phyloP scores from a whole-genome alignment of 805 yeast species.

The Candida insectorum region DNA sequence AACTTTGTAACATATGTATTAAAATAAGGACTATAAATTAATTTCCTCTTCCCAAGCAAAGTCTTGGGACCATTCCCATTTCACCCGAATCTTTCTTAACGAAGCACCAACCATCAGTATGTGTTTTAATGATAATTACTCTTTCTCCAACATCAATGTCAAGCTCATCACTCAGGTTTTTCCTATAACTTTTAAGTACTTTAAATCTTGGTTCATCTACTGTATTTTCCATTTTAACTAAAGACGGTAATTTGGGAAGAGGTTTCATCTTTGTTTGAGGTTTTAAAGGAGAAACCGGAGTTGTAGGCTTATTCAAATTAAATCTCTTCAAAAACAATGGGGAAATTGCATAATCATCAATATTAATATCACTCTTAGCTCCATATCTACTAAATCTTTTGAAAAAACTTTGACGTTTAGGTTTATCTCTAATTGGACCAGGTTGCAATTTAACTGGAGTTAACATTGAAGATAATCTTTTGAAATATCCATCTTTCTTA shows the following conservation, averaged over 20 bases:
- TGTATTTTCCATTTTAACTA: constrained; percentile 12
- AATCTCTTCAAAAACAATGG: constrained; percentile 33
- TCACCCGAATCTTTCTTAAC: constrained; percentile 14
- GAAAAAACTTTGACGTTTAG: constrained; percentile 15
- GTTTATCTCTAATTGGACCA: constrained; percentile 1
- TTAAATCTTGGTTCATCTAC: constrained; percentile 13
- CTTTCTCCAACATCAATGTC: constrained; percentile 27
- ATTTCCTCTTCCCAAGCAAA: constrained; percentile 17
- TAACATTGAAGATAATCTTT: constrained; percentile 5
- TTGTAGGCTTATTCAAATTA: constrained; percentile 20
- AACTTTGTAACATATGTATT: constrained; percentile 9
- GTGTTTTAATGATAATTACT: constrained; percentile 20
- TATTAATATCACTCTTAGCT: constrained; percentile 8
- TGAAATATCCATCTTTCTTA: too few relatives aligned
- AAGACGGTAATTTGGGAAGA: constrained; percentile 18
- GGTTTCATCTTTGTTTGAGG: constrained; percentile 4
- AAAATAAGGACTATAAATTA: constrained; percentile 4
- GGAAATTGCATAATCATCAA: constrained; percentile 15
- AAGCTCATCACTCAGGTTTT: constrained; percentile 32
- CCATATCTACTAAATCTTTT: constrained; percentile 23
- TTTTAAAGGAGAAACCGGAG: constrained; percentile 8
- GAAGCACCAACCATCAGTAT: constrained; percentile 40
- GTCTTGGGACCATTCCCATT: constrained; percentile 33
- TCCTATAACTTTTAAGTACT: constrained; percentile 25
- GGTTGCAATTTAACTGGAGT: constrained; percentile 9